phyloP scores from a whole-genome alignment of 495 filamentous ascomycete species.

The Podospora anserina region DNA sequence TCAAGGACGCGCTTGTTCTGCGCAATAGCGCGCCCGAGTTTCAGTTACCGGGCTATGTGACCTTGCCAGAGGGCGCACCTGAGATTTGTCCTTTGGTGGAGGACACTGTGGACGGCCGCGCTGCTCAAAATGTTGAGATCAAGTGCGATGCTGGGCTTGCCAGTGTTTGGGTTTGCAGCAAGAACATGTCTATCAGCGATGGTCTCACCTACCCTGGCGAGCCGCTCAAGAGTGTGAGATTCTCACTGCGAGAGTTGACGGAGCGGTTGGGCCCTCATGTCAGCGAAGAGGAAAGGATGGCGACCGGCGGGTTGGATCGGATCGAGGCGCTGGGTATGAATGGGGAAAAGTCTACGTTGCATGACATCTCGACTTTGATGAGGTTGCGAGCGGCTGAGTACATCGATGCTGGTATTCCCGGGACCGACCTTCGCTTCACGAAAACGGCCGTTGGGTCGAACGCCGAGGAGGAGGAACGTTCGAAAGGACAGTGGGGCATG shows the following conservation, averaged over 20 bases:
- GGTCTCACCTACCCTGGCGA: neutral
- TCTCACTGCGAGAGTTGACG: neutral
- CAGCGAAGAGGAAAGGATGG: neutral
- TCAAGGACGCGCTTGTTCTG: conserved; percentile 31
- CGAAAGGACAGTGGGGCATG: neutral
- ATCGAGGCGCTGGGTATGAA: neutral
- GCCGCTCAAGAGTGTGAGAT: neutral
- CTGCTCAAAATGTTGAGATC: neutral
- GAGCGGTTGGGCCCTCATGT: neutral
- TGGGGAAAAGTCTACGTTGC: neutral
- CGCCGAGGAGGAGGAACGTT: neutral
- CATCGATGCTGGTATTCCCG: neutral
- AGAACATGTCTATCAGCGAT: neutral
- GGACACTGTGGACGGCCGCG: neutral
- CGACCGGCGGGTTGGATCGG: neutral
- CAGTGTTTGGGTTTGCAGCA: neutral
- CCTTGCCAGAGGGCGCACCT: conserved; percentile 2
- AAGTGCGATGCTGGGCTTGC: neutral
- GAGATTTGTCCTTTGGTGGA: neutral
- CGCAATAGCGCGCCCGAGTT: conserved; percentile 38
- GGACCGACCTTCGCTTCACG: neutral
- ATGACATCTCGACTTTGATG: neutral
- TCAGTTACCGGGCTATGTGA: conserved; percentile 31
- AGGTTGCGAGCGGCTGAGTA: neutral
- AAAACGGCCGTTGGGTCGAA: neutral